Percentiles rank a stretch among this genome's conserved stretches.
Evolutionary conservation across 129 eudicot species (phyloP).

Genomic region (Centaurea solstitialis): DNA sequence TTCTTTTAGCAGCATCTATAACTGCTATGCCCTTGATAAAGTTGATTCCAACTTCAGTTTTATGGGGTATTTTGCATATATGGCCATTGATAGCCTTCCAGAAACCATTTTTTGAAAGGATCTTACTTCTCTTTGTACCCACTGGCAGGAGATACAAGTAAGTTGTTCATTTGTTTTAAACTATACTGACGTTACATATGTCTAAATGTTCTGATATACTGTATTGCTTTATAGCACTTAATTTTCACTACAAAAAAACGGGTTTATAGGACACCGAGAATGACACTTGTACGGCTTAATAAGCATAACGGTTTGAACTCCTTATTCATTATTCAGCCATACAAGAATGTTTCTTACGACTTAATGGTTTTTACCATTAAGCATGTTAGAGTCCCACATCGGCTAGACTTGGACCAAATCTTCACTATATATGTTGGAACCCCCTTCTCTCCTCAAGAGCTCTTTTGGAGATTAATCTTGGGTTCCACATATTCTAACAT

Average conservation of each 20-base stretch:
- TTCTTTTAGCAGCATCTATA: slow-evolving; percentile 58
- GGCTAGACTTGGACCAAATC: too few relatives aligned
- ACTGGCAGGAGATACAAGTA: slow-evolving; percentile 67
- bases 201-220: neutral
- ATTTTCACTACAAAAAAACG: neutral
- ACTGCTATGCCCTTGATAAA: slow-evolving; percentile 54
- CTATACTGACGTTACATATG: neutral
- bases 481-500: too few relatives aligned
- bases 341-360: too few relatives aligned
- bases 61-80: slow-evolving; percentile 84
- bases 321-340: too few relatives aligned
- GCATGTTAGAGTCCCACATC: too few relatives aligned
- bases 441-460: too few relatives aligned
- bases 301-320: too few relatives aligned
- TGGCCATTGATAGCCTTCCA: slow-evolving; percentile 95
- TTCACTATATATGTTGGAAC: too few relatives aligned
- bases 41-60: slow-evolving; percentile 57
- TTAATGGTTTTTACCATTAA: too few relatives aligned
- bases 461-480: too few relatives aligned
- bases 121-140: slow-evolving; percentile 57
- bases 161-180: slow-evolving; percentile 7
- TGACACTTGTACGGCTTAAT: too few relatives aligned
- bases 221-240: neutral
- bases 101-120: slow-evolving; percentile 87
- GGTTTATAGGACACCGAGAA: too few relatives aligned